phyloP scores from a whole-genome alignment of 2,329 filamentous ascomycete genomes.

The Cryphonectria naterciae region DNA sequence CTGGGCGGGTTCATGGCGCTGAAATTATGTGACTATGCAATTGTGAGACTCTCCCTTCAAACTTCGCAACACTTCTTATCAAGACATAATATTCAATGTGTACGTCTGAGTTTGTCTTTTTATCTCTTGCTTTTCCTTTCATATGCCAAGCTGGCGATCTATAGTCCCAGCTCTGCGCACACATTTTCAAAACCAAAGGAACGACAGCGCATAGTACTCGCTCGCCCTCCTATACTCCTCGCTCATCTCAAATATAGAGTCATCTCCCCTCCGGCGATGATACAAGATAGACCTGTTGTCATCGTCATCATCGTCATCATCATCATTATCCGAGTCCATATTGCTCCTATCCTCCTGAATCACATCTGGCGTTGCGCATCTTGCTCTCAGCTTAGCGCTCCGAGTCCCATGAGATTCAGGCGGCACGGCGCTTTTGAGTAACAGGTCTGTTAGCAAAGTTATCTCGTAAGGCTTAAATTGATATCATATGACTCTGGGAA shows the following conservation, averaged over 20 bases:
- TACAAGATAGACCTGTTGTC: not conserved
- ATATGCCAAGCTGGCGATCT: not conserved
- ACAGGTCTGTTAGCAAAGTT: not conserved
- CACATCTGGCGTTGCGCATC: not conserved
- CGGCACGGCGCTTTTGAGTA: not conserved
- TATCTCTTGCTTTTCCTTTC: not conserved
- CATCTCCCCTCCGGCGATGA: not conserved
- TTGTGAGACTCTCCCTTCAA: not conserved
- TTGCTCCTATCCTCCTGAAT: not conserved
- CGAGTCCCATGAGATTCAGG: not conserved
- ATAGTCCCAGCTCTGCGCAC: not conserved
- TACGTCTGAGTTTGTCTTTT: not conserved
- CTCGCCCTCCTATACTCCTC: not conserved
- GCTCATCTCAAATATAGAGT: not conserved
- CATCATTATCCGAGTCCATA: not conserved
- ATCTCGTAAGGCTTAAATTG: not conserved
- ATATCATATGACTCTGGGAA: not conserved
- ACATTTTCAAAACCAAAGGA: not conserved
- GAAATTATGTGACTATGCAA: not conserved
- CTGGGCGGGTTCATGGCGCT: not conserved
- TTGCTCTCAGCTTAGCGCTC: not conserved
- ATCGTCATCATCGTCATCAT: not conserved
- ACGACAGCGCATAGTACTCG: not conserved
- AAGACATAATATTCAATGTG: not conserved
- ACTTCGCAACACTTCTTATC: not conserved